Evolutionary conservation across 225 moss, liverwort and hornwort species (phyloP).

Genomic region (Straminergon stramineum): DNA sequence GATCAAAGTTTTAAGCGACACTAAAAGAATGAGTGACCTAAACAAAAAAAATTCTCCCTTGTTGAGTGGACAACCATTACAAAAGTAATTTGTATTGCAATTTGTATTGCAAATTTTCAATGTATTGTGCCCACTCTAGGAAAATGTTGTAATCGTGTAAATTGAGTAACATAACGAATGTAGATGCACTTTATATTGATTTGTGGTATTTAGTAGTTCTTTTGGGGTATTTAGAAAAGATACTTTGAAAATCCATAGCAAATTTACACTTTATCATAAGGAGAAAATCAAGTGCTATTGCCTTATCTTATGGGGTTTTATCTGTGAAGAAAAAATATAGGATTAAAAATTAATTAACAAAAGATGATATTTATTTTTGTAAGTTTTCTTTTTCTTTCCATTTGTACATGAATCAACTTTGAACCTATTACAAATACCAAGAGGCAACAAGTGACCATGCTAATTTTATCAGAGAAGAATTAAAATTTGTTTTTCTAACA

Average conservation of each 20-base stretch:
- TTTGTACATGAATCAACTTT: background rate
- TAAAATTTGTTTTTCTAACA: no score
- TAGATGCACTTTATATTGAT: background rate
- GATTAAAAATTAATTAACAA: background rate
- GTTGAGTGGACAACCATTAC: background rate
- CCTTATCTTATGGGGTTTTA: accelerated
- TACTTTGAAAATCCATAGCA: background rate
- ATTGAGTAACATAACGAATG: background rate
- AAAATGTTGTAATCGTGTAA: background rate
- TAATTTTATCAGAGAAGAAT: no score
- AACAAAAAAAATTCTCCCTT: background rate
- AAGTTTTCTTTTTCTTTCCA: background rate
- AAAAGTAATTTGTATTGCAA: background rate
- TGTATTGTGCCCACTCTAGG: accelerated
- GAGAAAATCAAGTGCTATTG: background rate
- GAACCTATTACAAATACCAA: background rate
- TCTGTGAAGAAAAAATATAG: background rate
- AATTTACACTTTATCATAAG: background rate
- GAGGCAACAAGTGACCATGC: background rate
- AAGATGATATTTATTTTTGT: no score
- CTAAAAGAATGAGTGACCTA: accelerated
- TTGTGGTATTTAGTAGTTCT: background rate
- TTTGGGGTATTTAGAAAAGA: background rate
- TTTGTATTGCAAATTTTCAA: background rate
- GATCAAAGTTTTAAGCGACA: background rate